Base-by-base conservation (phyloP, 2,329 filamentous ascomycete genomes). In the Dactylellina sp. region DNA sequence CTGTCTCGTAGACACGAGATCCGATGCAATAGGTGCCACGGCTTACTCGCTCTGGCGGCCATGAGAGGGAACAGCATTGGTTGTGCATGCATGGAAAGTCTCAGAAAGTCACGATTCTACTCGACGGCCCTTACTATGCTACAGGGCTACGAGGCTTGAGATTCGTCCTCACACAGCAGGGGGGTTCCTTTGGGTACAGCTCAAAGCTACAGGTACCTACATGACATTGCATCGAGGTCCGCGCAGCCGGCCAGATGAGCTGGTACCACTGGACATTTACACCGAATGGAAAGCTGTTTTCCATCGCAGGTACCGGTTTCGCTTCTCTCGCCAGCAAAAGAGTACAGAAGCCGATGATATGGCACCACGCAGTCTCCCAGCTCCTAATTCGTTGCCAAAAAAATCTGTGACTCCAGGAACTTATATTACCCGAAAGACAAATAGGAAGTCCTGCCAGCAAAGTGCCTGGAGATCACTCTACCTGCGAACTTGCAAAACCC, bases 21-120 rank as follows among this genome's bases (percentile, higher is more conserved):
- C 68, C 60, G 52, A 65, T 72, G 60, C 68, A 52, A 72, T 50
- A 72, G 68, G 68, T 72, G 63, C 68, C 68, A 72, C 68, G 68
- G 59, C 68, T 59, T 68, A 60, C 46, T 35, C 49, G 40, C 28
- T 68, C 35, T 47, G 37, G 42, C 35, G 14, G 24, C 56, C 16
- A 14, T 18, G 20, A 60, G 11, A 32, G 12, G 9, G 28, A 5
- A 32, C 9, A 60, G 46, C 66, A 71, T 71, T 64, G 66, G 66
- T 59, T 56, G 18, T 60, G 66, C 66, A 62, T 72, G 68, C 60
- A 72, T 65, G 55, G 53, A 72, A 72, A 42, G 68, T 72, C 68
- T 72, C 68, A 72, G 59, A 72, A 61, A 60, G 68, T 65, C 59
- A 65, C 68, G 52, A 53, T 72, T 55, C 40, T 63, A 62, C 65